phyloP scores from a whole-genome alignment of 2,329 filamentous ascomycete species.

The Ceratocystis ficicola region DNA sequence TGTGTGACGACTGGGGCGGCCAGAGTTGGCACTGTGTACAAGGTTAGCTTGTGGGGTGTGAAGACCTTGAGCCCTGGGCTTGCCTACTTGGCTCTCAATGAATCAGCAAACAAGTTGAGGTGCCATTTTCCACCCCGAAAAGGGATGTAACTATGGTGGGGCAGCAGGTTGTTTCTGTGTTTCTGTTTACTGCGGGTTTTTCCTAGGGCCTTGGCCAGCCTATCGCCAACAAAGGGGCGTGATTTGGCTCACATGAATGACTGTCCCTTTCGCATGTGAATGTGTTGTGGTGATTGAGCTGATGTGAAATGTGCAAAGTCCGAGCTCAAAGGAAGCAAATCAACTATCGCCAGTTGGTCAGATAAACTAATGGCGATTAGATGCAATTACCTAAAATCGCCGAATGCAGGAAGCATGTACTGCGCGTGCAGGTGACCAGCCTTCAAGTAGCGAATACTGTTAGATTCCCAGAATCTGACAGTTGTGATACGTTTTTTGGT shows the following conservation, averaged over 20 bases:
- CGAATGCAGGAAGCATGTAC: neutral
- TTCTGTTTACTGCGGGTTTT: neutral
- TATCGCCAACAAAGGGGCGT: neutral
- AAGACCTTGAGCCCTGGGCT: neutral
- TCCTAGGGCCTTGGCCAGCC: neutral
- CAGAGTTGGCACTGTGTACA: slow-evolving; percentile 1
- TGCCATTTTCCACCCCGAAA: neutral
- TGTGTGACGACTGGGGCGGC: neutral
- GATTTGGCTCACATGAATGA: neutral
- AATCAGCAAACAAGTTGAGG: slow-evolving; percentile 4
- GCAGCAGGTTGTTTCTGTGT: slow-evolving; percentile 1
- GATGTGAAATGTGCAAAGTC: neutral
- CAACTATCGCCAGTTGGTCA: neutral
- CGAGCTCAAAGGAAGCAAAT: neutral
- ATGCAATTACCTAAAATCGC: neutral
- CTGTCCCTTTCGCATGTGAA: neutral
- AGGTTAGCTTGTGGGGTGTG: neutral
- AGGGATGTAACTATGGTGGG: slow-evolving; percentile 2
- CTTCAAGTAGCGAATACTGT: neutral
- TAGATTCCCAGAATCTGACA: neutral
- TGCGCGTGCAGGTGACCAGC: neutral
- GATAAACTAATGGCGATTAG: neutral
- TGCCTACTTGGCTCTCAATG: neutral
- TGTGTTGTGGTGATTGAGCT: neutral
- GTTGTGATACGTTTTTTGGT: neutral